Conservation (phyloP, 108 stramenopile genomes). For the Thalassiosira profunda region DNA sequence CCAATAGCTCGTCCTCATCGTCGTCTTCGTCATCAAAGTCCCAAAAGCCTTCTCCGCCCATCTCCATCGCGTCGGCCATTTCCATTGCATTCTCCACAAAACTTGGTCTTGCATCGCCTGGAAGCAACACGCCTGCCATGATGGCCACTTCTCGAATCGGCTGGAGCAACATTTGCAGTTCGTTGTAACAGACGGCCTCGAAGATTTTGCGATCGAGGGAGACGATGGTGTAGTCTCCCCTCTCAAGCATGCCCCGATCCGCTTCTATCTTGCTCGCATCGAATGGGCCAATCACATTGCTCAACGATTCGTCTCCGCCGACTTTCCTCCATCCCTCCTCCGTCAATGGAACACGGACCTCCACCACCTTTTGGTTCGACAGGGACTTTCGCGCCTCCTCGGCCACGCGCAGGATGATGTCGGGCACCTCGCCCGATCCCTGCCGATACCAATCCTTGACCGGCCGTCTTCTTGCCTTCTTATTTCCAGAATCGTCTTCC, state of each 20-base stretch:
- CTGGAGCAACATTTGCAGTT: slow-evolving; percentile 66
- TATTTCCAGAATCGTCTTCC: slow-evolving; percentile 4
- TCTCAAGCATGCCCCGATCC: slow-evolving; percentile 25
- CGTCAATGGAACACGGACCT: slow-evolving; percentile 66
- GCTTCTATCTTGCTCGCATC: slow-evolving; percentile 8
- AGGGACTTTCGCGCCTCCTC: slow-evolving; percentile 73
- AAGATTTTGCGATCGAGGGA: slow-evolving; percentile 61
- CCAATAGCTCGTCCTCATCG: slow-evolving; percentile 21
- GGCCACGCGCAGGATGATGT: slow-evolving; percentile 64
- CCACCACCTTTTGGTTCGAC: slow-evolving; percentile 64
- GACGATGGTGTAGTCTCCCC: slow-evolving; percentile 39
- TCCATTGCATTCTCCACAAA: slow-evolving; percentile 67
- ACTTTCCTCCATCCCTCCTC: slow-evolving; percentile 71
- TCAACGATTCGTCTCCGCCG: slow-evolving; percentile 1
- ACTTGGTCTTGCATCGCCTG: slow-evolving; percentile 82
- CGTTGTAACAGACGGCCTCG: slow-evolving; percentile 65
- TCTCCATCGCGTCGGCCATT: slow-evolving; percentile 50
- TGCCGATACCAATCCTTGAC: slow-evolving; percentile 34
- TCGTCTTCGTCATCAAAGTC: slow-evolving; percentile 45
- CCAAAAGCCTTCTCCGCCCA: slow-evolving; percentile 52
- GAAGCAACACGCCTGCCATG: slow-evolving; percentile 80
- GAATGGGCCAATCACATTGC: slow-evolving; percentile 35
- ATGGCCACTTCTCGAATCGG: slow-evolving; percentile 89
- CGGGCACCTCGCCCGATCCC: slow-evolving; percentile 43
- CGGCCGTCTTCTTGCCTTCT: neutral